Evolutionary conservation across 805 yeast genomes (phyloP).

Genomic region (Sugiyamaella boreocaroliniensis): DNA sequence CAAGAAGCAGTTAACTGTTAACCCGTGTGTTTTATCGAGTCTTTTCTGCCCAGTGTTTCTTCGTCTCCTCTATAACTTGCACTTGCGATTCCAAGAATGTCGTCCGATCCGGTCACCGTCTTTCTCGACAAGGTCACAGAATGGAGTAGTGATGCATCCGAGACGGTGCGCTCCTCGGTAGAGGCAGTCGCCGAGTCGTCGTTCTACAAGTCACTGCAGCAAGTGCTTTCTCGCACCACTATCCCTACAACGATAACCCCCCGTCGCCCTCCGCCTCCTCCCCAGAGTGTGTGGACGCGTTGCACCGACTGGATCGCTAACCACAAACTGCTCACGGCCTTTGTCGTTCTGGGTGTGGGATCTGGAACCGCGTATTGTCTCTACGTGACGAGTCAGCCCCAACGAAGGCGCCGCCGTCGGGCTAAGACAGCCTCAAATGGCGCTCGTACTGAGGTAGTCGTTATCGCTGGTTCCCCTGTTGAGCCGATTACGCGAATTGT

Average conservation of each 20-base stretch:
- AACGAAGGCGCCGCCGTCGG: constrained; percentile 35
- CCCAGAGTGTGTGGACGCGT: constrained; percentile 14
- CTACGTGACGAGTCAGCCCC: constrained; percentile 7
- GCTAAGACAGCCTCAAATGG: constrained; percentile 63
- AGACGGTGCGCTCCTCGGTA: constrained; percentile 9
- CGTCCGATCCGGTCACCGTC: constrained; percentile 17
- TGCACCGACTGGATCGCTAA: constrained; percentile 21
- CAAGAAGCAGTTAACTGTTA: no score
- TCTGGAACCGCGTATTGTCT: constrained; percentile 21
- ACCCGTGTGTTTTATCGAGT: no score
- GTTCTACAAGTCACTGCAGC: constrained; percentile 14
- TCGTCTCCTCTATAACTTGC: background rate
- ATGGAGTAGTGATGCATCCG: constrained; percentile 14
- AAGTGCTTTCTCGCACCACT: constrained; percentile 8
- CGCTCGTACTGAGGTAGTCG: constrained; percentile 66
- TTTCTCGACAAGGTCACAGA: constrained; percentile 17
- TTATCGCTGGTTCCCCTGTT: constrained; percentile 68
- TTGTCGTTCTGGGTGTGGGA: constrained; percentile 16
- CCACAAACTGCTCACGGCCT: constrained; percentile 20
- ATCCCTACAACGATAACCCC: constrained; percentile 7
- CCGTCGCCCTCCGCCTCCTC: constrained; percentile 25
- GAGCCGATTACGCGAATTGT: constrained; percentile 66
- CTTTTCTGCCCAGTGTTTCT: no score
- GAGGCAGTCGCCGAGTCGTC: constrained; percentile 12
- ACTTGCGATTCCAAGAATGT: background rate